phyloP scores from a whole-genome alignment of 371 early-diverging fungal genomes.

The Dichotomocladium elegans region DNA sequence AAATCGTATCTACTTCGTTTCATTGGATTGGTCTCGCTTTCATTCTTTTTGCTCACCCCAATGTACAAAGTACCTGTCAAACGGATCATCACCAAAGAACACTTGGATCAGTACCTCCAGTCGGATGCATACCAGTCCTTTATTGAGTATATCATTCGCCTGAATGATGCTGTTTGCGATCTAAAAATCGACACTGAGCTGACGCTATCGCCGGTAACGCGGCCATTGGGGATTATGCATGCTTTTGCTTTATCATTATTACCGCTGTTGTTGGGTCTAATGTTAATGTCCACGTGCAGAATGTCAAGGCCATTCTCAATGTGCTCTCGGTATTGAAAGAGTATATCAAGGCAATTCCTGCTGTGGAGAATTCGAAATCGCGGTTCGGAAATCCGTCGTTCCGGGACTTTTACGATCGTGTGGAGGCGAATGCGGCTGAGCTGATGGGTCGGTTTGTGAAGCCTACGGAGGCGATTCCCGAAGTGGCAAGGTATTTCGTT shows the following conservation, averaged over 20 bases:
- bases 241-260: constrained; percentile 12
- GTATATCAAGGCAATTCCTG: constrained; percentile 70
- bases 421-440: constrained; percentile 24
- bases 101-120: constrained; percentile 72
- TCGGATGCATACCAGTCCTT: constrained; percentile 64
- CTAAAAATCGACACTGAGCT: constrained; percentile 49
- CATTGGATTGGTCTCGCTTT: no score
- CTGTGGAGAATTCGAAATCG: constrained; percentile 71
- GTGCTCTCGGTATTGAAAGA: constrained; percentile 60
- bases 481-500: constrained; percentile 78
- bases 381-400: constrained; percentile 95
- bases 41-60: neutral
- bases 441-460: constrained; percentile 13
- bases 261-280: no score
- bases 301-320: constrained; percentile 52
- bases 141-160: constrained; percentile 62
- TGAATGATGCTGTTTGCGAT: constrained; percentile 73
- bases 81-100: constrained; percentile 82
- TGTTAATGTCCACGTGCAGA: no score
- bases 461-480: constrained; percentile 50
- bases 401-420: constrained; percentile 71
- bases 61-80: constrained; percentile 51
- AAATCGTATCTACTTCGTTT: no score
- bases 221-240: no score
- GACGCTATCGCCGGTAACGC: constrained; percentile 49